Evolutionary conservation across 495 filamentous ascomycete genomes (phyloP), one percentile per base, ranked within the genome.

Genomic region (Penicillium simplicissimum): DNA sequence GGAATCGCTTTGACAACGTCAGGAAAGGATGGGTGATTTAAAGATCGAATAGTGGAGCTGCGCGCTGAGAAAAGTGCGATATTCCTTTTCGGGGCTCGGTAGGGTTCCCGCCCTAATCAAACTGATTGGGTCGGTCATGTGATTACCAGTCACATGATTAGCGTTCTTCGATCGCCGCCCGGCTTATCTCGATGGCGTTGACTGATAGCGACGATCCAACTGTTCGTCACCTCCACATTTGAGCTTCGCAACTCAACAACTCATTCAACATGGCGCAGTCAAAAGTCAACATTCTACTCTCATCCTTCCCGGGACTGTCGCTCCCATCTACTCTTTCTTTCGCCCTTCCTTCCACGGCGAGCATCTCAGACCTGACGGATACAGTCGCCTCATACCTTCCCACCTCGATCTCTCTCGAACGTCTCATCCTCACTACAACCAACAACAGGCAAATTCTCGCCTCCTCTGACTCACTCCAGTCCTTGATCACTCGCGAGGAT

Each of bases 251-350:
- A 19, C n/a, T 28, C 57, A 38, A 37, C 36, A 42, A 14, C 33
- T 36, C 23, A 45, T 14, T 47, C 42, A 60, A 52, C 14, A 82
- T 82, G 77, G 66, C 71, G 10, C 57, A 63, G 0, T 62, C 74
- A 65, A 87, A 77, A 15, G 82, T 97, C 67, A 98, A 96, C 72
- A 78, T 96, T 52, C 84, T 96, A 57, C 75, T 97, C 56, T 89
- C 90, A 40, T 88, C 89, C 61, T 95, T 97, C 68, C 81, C 89
- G 15, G 93, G 94, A 66, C 84, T 95, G 15, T 86, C 86, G 45
- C 85, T 96, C 5, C 92, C 92, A 6, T 75, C 87, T 10, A 96
- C 93, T 4, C 80, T 93, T 55, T 85, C 88, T 7, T 82, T 94
- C 55, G 80, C 87, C 13, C 76, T 97, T 14, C 83, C 90, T 3